Evolutionary conservation across 1,139 yeast genomes (phyloP).

Genomic region (Yamadazyma friedrichii): DNA sequence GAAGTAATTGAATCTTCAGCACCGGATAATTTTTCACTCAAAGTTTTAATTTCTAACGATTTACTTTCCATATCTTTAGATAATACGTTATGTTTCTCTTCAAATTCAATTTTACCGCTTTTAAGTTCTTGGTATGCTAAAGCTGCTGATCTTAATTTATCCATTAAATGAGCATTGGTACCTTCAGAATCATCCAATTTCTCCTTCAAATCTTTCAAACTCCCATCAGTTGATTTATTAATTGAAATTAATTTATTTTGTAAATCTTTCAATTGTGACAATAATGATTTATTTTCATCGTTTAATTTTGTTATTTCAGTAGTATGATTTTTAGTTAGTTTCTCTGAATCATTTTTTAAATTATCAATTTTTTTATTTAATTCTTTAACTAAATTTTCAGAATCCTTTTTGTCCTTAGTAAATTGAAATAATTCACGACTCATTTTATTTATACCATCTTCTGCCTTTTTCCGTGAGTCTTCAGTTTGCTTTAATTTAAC

Average conservation of each 20-base stretch:
- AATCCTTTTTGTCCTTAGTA: slow-evolving; percentile 55
- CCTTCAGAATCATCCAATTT: slow-evolving; percentile 32
- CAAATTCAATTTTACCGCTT: slow-evolving; percentile 19
- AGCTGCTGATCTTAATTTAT: slow-evolving; percentile 48
- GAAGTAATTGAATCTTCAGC: slow-evolving; percentile 1
- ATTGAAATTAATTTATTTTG: slow-evolving; percentile 15
- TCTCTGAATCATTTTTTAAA: slow-evolving; percentile 21
- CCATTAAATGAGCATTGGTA: slow-evolving; percentile 37
- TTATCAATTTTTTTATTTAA: slow-evolving; percentile 39
- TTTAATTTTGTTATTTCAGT: slow-evolving; percentile 22
- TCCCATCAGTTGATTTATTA: slow-evolving; percentile 14
- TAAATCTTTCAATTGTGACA: slow-evolving; percentile 23
- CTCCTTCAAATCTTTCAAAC: slow-evolving; percentile 21
- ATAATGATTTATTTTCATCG: slow-evolving; percentile 22
- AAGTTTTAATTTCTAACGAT: slow-evolving; percentile 1
- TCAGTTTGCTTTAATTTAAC: slow-evolving; percentile 28
- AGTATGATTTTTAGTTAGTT: slow-evolving; percentile 22
- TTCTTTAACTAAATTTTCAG: slow-evolving; percentile 43
- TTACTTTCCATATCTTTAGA: slow-evolving; percentile 5
- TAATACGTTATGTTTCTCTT: slow-evolving; percentile 12
- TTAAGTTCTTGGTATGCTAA: slow-evolving; percentile 42
- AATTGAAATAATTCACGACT: slow-evolving; percentile 73
- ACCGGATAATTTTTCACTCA: slow-evolving; percentile 1
- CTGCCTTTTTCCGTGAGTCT: slow-evolving; percentile 64
- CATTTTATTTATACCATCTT: slow-evolving; percentile 89